phyloP scores from a whole-genome alignment of 2,329 filamentous ascomycete species.

The Penicillium sp. region DNA sequence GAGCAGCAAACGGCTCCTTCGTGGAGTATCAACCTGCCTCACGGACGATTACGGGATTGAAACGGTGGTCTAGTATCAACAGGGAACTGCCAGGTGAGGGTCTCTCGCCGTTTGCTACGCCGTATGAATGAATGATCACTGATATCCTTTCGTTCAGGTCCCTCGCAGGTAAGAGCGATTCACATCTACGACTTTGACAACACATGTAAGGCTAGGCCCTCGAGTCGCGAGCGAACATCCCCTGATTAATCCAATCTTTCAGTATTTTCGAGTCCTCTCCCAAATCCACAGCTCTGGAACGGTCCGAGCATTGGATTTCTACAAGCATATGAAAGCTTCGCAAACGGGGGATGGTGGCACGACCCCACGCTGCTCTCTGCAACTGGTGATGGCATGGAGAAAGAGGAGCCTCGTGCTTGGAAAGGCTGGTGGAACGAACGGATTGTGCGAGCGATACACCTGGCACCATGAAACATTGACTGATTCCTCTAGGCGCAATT shows the following conservation, averaged over 20 bases:
- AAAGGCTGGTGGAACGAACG: slow-evolving; percentile 96
- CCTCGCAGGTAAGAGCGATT: slow-evolving; percentile 74
- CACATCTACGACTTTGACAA: slow-evolving; percentile 99
- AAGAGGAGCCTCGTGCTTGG: slow-evolving; percentile 85
- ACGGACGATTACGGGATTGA: slow-evolving; percentile 73
- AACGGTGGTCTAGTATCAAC: slow-evolving; percentile 81
- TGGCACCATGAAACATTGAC: slow-evolving; percentile 19
- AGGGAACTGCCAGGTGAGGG: slow-evolving; percentile 70
- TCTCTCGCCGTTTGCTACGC: background rate
- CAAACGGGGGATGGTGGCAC: slow-evolving; percentile 96
- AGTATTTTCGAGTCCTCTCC: slow-evolving; percentile 91
- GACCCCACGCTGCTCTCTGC: slow-evolving; percentile 83
- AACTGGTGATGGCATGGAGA: slow-evolving; percentile 80
- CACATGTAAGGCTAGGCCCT: slow-evolving; percentile 66
- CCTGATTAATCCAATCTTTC: slow-evolving; percentile 21
- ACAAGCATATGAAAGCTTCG: slow-evolving; percentile 74
- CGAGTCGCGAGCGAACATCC: background rate
- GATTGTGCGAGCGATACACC: slow-evolving; percentile 60
- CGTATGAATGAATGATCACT: background rate
- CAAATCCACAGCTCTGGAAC: slow-evolving; percentile 88
- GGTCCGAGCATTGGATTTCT: slow-evolving; percentile 76
- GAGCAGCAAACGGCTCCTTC: slow-evolving; percentile 33
- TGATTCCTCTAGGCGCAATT: slow-evolving; percentile 62
- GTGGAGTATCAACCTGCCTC: slow-evolving; percentile 29
- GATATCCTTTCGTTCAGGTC: slow-evolving; percentile 46